phyloP scores from a whole-genome alignment of 352 stramenopile species.

The Peronospora destructor region DNA sequence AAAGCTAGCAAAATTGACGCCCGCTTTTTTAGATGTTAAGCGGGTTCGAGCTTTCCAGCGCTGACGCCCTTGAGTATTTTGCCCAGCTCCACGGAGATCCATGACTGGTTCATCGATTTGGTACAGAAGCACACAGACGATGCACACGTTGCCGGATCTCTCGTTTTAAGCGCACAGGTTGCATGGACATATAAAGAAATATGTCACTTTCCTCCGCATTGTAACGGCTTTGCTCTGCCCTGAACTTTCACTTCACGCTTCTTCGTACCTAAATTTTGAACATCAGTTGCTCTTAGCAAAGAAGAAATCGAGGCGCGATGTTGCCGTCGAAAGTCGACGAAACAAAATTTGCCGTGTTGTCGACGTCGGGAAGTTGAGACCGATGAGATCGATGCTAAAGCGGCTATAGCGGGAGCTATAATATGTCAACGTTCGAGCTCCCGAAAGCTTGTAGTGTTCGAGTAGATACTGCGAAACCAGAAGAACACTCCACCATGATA shows the following conservation, averaged over 20 bases:
- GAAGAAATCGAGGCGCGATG: constrained; percentile 15
- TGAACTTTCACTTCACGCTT: not conserved
- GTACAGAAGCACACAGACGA: constrained; percentile 55
- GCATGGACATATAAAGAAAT: constrained; percentile 56
- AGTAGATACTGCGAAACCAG: constrained; percentile 8
- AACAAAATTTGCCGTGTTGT: constrained; percentile 12
- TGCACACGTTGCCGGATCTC: constrained; percentile 48
- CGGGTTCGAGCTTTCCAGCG: constrained; percentile 44
- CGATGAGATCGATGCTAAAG: constrained; percentile 1
- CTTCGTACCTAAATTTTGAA: not conserved
- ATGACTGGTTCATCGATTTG: constrained; percentile 39
- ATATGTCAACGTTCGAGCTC: not conserved
- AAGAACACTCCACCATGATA: constrained; percentile 19
- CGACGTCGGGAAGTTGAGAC: constrained; percentile 5
- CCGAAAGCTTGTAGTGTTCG: not conserved
- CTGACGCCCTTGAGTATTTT: constrained; percentile 51
- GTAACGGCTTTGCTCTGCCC: not conserved
- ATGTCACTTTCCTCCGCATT: constrained; percentile 24
- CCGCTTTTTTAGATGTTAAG: too few relatives aligned
- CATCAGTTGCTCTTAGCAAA: constrained; percentile 5
- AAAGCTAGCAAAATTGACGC: constrained; percentile 41
- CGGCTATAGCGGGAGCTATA: not conserved
- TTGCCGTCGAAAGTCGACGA: constrained; percentile 33
- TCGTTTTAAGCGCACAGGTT: constrained; percentile 58
- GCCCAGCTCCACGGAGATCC: constrained; percentile 50